Evolutionary conservation across 768 basidiomycete genomes (phyloP), one percentile per base, ranked within the genome.

Genomic region (Phanerodontia chrysosporium): DNA sequence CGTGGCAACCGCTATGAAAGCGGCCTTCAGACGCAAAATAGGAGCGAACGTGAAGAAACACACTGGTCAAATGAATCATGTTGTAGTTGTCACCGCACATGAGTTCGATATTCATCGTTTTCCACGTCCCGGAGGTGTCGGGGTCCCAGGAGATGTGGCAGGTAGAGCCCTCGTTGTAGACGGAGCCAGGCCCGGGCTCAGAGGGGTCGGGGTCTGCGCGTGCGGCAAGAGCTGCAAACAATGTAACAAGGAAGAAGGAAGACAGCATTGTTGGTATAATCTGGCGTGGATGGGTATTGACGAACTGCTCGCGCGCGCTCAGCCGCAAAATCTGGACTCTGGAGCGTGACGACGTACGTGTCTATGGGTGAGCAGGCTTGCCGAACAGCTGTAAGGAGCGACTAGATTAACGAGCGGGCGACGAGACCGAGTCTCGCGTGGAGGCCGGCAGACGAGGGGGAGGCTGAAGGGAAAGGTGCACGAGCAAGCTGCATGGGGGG

Each of bases 61-160:
- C 62, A 90, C 89, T 83, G 13, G 84, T 82, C 58, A 92, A 62
- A 64, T 78, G 80, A 42, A 83, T 67, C 90, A 92, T 92, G 39
- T 78, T 62, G 52, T 79, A 72, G 74, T 94, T 92, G 67, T 79
- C 68, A 4, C 91, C 92, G 0, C 87, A 85, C 90, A 90, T 92
- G 70, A 93, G 81, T 69, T 90, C 76, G 58, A 94, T 89, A 61
- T 78, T 73, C 84, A 88, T 90, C 60, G 75, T 69, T 67, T 80
- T 84, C 92, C 92, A 94, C 16, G 61, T 63, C 22, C 84, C 83
- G 14, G 80, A 78, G 5, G 72, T 58, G 66, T 91, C 90, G 7
- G 74, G 78, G 0, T 66, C 66, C 91, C 92, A 94, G 12, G 69
- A 65, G 45, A 87, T 76, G 28, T 68, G 63, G 66, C 90, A 93